These are phyloP conservation scores for Theileria annulata DNA, from an alignment of 169 alveolate genomes.

Conservation along the genomic window DNA sequence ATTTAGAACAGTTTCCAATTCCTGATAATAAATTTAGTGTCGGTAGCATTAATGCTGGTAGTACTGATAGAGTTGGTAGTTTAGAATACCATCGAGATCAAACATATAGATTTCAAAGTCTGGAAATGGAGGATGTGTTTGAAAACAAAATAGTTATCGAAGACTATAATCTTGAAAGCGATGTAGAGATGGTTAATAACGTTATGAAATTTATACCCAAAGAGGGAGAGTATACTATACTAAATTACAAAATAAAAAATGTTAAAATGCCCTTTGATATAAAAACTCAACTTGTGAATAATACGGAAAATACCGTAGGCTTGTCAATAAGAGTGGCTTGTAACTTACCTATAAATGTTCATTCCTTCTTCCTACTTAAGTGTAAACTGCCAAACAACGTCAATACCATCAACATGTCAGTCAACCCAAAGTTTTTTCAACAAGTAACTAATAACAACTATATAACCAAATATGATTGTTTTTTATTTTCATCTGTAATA, in stretches of 20 bases:
- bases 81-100: constrained; percentile 64
- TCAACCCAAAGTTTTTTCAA: neutral
- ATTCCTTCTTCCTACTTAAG: constrained; percentile 23
- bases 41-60: neutral
- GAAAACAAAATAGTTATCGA: neutral
- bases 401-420: neutral
- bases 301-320: constrained; percentile 8
- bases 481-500: constrained; percentile 1
- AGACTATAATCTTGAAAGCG: neutral
- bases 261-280: constrained; percentile 38
- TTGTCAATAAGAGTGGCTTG: constrained; percentile 26
- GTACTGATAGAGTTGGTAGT: constrained; percentile 14
- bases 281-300: constrained; percentile 44
- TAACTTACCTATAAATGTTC: constrained; percentile 42
- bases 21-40: too few relatives aligned
- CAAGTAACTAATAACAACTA: neutral
- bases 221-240: constrained; percentile 89
- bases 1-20: neutral
- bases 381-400: constrained; percentile 38
- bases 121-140: neutral
- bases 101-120: neutral
- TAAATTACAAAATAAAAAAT: constrained; percentile 82
- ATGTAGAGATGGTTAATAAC: neutral
- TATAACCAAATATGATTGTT: neutral
- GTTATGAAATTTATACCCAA: constrained; percentile 84